phyloP scores from a whole-genome alignment of 2,329 filamentous ascomycete species.

The Pezicula neosporulosa region DNA sequence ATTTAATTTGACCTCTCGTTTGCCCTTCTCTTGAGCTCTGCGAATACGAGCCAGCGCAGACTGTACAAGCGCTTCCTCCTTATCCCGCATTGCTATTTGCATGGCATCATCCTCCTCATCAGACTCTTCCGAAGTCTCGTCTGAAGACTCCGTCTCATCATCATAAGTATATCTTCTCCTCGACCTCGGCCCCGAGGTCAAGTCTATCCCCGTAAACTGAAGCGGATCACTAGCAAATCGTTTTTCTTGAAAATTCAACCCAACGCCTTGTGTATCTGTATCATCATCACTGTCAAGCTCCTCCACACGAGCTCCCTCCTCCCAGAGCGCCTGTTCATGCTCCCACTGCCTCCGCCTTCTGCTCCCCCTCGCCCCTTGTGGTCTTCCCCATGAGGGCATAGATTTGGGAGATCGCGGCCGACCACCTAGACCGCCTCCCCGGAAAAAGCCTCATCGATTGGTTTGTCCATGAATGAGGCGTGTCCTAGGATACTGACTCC shows the following conservation, averaged over 20 bases:
- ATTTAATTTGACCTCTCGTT: constrained; percentile 74
- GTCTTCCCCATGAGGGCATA: constrained; percentile 99
- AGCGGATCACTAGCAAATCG: constrained; percentile 58
- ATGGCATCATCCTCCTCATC: constrained; percentile 46
- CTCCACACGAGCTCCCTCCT: constrained; percentile 51
- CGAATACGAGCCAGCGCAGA: constrained; percentile 78
- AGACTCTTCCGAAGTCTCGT: constrained; percentile 45
- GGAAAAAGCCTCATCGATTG: constrained; percentile 99
- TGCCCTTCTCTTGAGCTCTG: constrained; percentile 71
- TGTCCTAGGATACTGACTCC: constrained; percentile 94
- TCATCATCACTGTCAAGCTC: constrained; percentile 61
- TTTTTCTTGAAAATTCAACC: constrained; percentile 42
- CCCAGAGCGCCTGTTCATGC: constrained; percentile 46
- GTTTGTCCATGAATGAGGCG: constrained; percentile 94
- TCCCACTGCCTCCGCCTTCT: constrained; percentile 52
- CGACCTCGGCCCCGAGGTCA: constrained; percentile 35
- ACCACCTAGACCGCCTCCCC: constrained; percentile 99
- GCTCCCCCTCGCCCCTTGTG: constrained; percentile 82
- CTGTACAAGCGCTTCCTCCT: constrained; percentile 74
- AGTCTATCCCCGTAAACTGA: constrained; percentile 57
- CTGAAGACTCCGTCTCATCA: constrained; percentile 22
- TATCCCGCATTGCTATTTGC: constrained; percentile 55
- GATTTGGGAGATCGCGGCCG: constrained; percentile 97
- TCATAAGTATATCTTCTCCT: constrained; percentile 24
- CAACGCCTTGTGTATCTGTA: constrained; percentile 52